Evolutionary conservation across 176 grass and related monocot genomes (phyloP), one percentile per base, ranked within the genome.

Genomic region (Phyllostachys edulis): DNA sequence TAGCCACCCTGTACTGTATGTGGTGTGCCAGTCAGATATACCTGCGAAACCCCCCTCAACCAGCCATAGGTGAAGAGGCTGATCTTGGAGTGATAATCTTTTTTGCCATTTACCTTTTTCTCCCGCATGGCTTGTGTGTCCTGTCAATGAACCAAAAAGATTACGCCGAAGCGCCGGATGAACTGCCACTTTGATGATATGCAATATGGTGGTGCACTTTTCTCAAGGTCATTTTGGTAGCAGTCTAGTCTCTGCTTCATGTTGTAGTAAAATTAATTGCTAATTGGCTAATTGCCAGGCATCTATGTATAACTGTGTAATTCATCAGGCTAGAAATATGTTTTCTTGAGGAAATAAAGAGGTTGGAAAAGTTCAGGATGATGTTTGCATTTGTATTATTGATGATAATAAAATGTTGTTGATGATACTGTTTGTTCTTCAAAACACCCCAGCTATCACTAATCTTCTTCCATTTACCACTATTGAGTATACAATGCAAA

Each of bases 11-110:
- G 46, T 94, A 97, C 81, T 93, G 82, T 65, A 84, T 94, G 66
- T 97, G 95, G 92, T 97, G 90, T 76, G 90, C 89, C 24, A 84
- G 81, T 84, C 92, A 97, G 78, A 97, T 94, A 92, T 97, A 97
- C 82, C 80, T 92, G 71, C 52, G 89, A 55, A 82, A 93, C 40
- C 90, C 92, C 49, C 89, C 85, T 70, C 92, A 87, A 47, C 89
- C 95, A 0, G 90, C 95, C 9, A 90, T 97, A 29, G 95, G 95
- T 81, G 95, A 97, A 94, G 95, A 97, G 80, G 95, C 95, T 79
- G 95, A 97, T 91, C 95, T 97, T 20, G 95, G 95, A 41, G 92
- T 97, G 44, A 85, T 97, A 41, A 82, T 97, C 4, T 97, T 97
- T 86, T 74, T 97, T 62, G 59, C 73, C 50, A 77, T 91, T 85